Evolutionary conservation across 192 early-diverging fungal genomes (phyloP), one percentile per base, ranked within the genome.

Genomic region (Coemansia sp.): DNA sequence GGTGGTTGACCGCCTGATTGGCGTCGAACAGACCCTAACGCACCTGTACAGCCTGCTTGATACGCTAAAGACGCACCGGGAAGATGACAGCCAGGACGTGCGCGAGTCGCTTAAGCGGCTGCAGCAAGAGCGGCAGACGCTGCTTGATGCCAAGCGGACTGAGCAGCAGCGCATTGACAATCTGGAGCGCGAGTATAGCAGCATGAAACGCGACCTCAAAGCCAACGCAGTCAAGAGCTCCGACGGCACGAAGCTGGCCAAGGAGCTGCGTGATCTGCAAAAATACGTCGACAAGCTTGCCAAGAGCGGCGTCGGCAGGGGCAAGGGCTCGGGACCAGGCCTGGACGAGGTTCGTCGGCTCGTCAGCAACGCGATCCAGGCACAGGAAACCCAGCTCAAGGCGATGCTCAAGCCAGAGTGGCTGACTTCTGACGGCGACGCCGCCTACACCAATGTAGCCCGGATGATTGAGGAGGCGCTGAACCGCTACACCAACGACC

Each of bases 381-480:
- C 46, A 36, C 72, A 75, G 45, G 65, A 67, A 45, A 31, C 30
- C 21, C 58, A 67, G 36, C 53, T 77, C 9, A 56, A 48, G 35
- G 49, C 59, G 25, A 60, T 77, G 60, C 62, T 65, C 43, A 46
- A 65, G 53, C 67, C 68, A 0, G 59, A 52, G 20, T 70, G 68
- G 67, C 55, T 77, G 23, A 42, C 50, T 4, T 62, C 64, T 8
- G 60, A 70, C 31, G 74, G 64, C 28, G 74, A 77, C 50, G 62
- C 62, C 5, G 74, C 67, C 4, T 62, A 62, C 15, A 48, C 62
- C 29, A 62, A 62, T 29, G 77, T 85, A 12, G 58, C 64, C 3
- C 55, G 62, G 23, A 65, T 83, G 54, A 83, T 88, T 8, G 78
- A 87, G 17, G 73, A 77, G 12, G 84, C 84, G 8, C 64, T 88